Evolutionary conservation across 129 eudicot genomes (phyloP).

Genomic region (Gnaphalium uliginosum): DNA sequence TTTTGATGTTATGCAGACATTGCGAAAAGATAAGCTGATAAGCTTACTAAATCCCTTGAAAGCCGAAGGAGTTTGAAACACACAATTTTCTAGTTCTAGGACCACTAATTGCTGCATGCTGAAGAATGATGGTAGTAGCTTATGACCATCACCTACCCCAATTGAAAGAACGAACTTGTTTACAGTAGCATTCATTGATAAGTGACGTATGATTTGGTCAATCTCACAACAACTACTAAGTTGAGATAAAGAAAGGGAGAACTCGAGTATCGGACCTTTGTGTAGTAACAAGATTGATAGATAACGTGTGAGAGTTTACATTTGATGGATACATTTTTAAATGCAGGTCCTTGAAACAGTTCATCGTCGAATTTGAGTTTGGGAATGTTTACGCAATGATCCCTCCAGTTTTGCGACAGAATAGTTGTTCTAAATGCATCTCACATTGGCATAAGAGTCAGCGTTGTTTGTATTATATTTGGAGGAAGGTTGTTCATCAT

Average conservation of each 20-base stretch:
- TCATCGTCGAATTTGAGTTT: slow-evolving; percentile 35
- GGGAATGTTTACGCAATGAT: slow-evolving; percentile 34
- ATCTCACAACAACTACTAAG: slow-evolving; percentile 25
- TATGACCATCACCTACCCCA: slow-evolving; percentile 15
- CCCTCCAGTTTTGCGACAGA: slow-evolving; percentile 42
- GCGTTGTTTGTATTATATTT: slow-evolving; percentile 28
- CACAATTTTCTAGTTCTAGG: slow-evolving; percentile 25
- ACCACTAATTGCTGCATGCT: slow-evolving; percentile 15
- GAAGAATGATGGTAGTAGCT: slow-evolving; percentile 27
- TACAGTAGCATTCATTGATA: slow-evolving; percentile 19
- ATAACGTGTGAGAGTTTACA: slow-evolving; percentile 18
- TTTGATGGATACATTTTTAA: background rate
- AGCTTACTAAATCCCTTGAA: slow-evolving; percentile 33
- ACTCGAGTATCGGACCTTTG: slow-evolving; percentile 31
- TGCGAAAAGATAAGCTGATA: slow-evolving; percentile 20
- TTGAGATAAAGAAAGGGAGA: slow-evolving; percentile 26
- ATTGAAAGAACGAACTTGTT: slow-evolving; percentile 21
- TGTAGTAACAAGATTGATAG: slow-evolving; percentile 33
- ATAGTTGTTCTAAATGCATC: slow-evolving; percentile 47
- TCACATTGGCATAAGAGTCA: slow-evolving; percentile 30
- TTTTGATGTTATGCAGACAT: slow-evolving; percentile 21
- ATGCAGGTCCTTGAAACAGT: slow-evolving; percentile 15
- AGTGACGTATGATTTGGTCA: slow-evolving; percentile 29
- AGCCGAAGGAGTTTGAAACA: slow-evolving; percentile 21
- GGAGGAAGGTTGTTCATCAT: slow-evolving; percentile 37